phyloP scores from a whole-genome alignment of 2,329 filamentous ascomycete species.

The Dryadomyces quercivorus region DNA sequence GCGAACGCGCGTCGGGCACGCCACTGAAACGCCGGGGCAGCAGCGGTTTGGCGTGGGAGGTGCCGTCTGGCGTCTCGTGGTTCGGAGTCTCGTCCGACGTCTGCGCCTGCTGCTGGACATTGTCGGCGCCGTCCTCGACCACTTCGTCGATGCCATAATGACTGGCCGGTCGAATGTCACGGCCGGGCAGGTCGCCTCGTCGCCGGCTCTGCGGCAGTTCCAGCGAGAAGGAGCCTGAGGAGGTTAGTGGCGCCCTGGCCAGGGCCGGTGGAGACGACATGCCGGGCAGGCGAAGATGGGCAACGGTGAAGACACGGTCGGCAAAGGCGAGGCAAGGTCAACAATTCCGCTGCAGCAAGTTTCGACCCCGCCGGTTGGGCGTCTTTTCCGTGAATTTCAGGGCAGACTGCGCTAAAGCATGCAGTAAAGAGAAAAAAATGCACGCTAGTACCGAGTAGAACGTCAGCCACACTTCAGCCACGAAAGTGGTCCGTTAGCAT shows the following conservation, averaged over 20 bases:
- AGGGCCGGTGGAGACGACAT: background rate
- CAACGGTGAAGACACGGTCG: background rate
- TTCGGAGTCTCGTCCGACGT: background rate
- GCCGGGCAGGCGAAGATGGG: background rate
- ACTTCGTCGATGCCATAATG: slow-evolving; percentile 54
- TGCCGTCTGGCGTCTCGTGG: background rate
- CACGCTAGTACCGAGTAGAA: background rate
- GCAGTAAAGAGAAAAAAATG: background rate
- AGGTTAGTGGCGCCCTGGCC: slow-evolving; percentile 1
- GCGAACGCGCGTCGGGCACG: slow-evolving; percentile 45
- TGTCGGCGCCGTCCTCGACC: slow-evolving; percentile 38
- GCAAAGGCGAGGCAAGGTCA: background rate
- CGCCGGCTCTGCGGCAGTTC: slow-evolving; percentile 53
- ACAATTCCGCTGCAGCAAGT: background rate
- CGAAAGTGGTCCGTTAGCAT: no score
- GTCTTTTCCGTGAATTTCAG: background rate
- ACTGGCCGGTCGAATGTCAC: slow-evolving; percentile 27
- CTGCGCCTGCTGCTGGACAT: slow-evolving; percentile 11
- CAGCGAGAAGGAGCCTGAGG: slow-evolving; percentile 10
- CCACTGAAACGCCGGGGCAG: slow-evolving; percentile 42
- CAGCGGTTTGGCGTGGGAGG: slow-evolving; percentile 18
- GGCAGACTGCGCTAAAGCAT: background rate
- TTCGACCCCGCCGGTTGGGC: background rate
- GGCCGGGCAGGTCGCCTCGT: slow-evolving; percentile 24
- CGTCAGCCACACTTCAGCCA: background rate